These are phyloP conservation scores for Xanthoconium separans DNA, from an alignment of 1,284 basidiomycete genomes.

Conservation along the genomic window DNA sequence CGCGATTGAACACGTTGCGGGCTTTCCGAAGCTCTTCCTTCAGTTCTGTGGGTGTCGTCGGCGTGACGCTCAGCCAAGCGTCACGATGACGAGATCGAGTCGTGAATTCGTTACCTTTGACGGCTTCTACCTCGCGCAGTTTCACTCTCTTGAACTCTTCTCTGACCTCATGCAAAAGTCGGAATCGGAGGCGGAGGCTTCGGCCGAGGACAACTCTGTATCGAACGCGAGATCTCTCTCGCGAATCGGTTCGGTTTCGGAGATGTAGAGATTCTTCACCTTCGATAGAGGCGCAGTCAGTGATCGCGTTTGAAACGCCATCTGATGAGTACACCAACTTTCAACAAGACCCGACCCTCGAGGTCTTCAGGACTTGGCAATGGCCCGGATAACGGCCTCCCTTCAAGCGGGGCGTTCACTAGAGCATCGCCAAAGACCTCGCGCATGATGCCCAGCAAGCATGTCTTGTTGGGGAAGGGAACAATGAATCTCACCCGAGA, in stretches of 20 bases:
- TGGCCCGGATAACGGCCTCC: slow-evolving; percentile 46
- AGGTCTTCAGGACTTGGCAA: slow-evolving; percentile 90
- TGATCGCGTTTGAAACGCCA: neutral
- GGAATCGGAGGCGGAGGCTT: slow-evolving; percentile 46
- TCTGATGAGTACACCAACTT: slow-evolving; percentile 46
- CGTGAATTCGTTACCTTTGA: slow-evolving; percentile 25
- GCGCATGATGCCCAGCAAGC: slow-evolving; percentile 76
- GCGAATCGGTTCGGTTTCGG: slow-evolving; percentile 39
- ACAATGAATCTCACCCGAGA: slow-evolving; percentile 95
- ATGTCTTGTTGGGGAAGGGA: slow-evolving; percentile 79
- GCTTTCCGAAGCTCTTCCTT: slow-evolving; percentile 39
- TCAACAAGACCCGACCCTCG: slow-evolving; percentile 80
- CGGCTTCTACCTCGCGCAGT: slow-evolving; percentile 20
- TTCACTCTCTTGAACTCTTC: slow-evolving; percentile 35
- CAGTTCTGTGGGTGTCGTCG: slow-evolving; percentile 22
- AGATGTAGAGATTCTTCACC: slow-evolving; percentile 63
- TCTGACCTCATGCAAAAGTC: slow-evolving; percentile 30
- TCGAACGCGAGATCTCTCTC: slow-evolving; percentile 41
- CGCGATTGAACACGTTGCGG: slow-evolving; percentile 38
- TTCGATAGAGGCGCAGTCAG: slow-evolving; percentile 26
- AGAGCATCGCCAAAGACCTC: slow-evolving; percentile 80
- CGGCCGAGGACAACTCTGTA: slow-evolving; percentile 46
- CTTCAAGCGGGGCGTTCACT: slow-evolving; percentile 58
- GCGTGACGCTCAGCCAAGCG: slow-evolving; percentile 14
- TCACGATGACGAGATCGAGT: slow-evolving; percentile 1